These are phyloP conservation scores for Populus hybrid DNA, from an alignment of 441 rosid genomes.

Conservation along the genomic window DNA sequence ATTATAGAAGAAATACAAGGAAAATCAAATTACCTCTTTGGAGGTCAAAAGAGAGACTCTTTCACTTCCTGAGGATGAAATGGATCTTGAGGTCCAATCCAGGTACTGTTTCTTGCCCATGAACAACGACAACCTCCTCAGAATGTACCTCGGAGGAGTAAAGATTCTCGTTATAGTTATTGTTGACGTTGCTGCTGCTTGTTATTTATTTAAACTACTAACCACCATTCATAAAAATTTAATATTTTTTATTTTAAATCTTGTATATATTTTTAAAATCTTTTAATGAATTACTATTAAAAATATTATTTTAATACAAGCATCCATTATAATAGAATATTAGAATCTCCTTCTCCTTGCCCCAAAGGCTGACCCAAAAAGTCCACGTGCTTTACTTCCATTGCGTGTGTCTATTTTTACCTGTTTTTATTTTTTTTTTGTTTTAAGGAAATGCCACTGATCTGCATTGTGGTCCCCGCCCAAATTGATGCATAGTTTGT, in stretches of 20 bases:
- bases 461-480: neutral
- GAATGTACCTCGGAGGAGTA: neutral
- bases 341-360: no score
- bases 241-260: no score
- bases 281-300: no score
- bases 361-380: no score
- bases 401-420: neutral
- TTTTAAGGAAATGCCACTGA: neutral
- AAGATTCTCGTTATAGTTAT: no score
- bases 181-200: no score
- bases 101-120: conserved; percentile 66
- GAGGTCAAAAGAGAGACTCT: conserved; percentile 43
- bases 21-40: conserved; percentile 33
- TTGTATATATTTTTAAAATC: no score
- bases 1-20: neutral
- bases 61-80: conserved; percentile 39
- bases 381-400: neutral
- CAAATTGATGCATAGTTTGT: no score
- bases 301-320: no score
- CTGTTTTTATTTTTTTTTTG: no score
- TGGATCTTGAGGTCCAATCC: conserved; percentile 54
- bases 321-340: neutral
- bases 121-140: neutral
- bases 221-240: no score
- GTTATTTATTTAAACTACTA: no score